Conservation (phyloP, 2,329 filamentous ascomycete genomes). For the Atkinsonella texensis region DNA sequence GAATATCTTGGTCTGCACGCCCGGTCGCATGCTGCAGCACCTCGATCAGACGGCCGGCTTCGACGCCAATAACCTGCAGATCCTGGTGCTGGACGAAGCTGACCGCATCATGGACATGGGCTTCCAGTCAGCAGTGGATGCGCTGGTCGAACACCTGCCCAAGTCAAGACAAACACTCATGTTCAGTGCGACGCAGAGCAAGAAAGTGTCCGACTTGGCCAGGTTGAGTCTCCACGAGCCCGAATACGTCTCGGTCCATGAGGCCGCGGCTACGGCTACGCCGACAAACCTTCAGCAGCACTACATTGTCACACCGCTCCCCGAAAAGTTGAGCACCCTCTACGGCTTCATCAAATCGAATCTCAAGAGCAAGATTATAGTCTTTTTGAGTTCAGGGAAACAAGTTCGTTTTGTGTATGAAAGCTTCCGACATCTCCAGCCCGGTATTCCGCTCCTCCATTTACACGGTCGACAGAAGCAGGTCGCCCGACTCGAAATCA, state of each 20-base stretch:
- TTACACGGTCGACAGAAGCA: slow-evolving; percentile 93
- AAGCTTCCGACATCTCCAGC: slow-evolving; percentile 81
- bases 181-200: slow-evolving; percentile 94
- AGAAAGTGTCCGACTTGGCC: slow-evolving; percentile 83
- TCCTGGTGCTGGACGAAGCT: slow-evolving; percentile 89
- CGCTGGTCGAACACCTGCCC: slow-evolving; percentile 83
- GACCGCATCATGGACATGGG: slow-evolving; percentile 98
- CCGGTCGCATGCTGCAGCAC: slow-evolving; percentile 89
- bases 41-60: slow-evolving; percentile 87
- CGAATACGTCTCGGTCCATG: slow-evolving; percentile 91
- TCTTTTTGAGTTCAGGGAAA: slow-evolving; percentile 91
- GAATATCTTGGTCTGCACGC: slow-evolving; percentile 96
- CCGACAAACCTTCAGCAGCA: slow-evolving; percentile 79
- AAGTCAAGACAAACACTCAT: slow-evolving; percentile 78
- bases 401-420: slow-evolving; percentile 96
- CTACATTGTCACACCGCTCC: slow-evolving; percentile 74
- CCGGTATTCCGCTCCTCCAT: slow-evolving; percentile 85
- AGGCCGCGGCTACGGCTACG: slow-evolving; percentile 66
- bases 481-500: slow-evolving; percentile 75
- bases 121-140: slow-evolving; percentile 82
- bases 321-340: slow-evolving; percentile 82
- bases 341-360: slow-evolving; percentile 89
- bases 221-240: slow-evolving; percentile 79
- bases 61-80: slow-evolving; percentile 80
- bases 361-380: slow-evolving; percentile 86